Evolutionary conservation across 202 grass and related monocot genomes (phyloP), one percentile per base, ranked within the genome.

Genomic region (Tripidium arundinaceum): DNA sequence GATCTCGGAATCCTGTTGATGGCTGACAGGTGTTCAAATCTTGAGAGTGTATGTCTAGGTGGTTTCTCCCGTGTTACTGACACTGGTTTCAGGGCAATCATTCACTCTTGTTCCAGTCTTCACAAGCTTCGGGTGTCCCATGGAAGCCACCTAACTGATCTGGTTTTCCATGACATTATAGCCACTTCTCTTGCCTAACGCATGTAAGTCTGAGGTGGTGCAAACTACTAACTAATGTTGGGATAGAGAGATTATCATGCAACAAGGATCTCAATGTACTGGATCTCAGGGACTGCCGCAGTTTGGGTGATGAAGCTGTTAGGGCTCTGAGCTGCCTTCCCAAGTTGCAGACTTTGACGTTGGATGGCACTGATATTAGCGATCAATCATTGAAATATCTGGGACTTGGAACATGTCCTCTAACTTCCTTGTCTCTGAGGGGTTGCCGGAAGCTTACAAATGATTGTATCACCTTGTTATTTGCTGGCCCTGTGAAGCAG

Each of bases 141-240:
- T 59, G 88, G 88, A 84, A 95, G 85, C 45, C 86, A 93, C 45
- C 83, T 98, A 55, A 98, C 96, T 64, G 92, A 98, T 91, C 85
- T 98, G 79, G 92, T 98, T 41, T 98, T 62, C 11, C 46, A 77
- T 69, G 16, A n/a, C n/a, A 98, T 98, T 62, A 77, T 86, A 81
- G 92, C 92, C 62, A 98, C 96, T 78, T 98, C 96, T 52, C 88
- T 98, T 98, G 90, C 77, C 66, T 98, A 62, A 98, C 92, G 64
- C 96, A 98, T 88, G 96, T 95, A 58, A 95, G 92, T 79, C 77
- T 98, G 50, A 93, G 92, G 75, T 87, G 92, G 88, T 98, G 96
- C 72, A 91, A 89, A 88, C 88, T 93, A 11, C 70, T 98, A 74
- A 95, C 90, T 63, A 78, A 98, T 86, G 77, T 81, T 88, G 92